These are phyloP conservation scores for Quercus variabilis DNA, from an alignment of 306 rosid genomes.

Conservation along the genomic window DNA sequence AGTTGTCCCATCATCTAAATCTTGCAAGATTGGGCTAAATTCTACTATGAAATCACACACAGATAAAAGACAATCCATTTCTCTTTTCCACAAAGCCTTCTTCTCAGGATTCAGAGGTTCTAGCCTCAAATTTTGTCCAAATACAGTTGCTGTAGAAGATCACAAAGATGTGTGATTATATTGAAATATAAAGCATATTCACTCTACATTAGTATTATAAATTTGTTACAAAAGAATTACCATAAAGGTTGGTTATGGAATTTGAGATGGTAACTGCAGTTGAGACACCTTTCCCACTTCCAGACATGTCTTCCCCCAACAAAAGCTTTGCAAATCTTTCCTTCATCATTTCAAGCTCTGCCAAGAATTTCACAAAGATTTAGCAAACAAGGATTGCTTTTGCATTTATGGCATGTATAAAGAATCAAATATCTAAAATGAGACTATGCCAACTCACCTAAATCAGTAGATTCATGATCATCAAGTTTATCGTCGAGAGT, in stretches of 20 bases:
- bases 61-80: constrained; percentile 83
- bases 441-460: constrained; percentile 45
- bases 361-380: constrained; percentile 6
- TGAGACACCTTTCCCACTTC: constrained; percentile 93
- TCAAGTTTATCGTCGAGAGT: constrained; percentile 38
- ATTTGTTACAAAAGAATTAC: constrained; percentile 29
- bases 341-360: constrained; percentile 81
- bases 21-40: constrained; percentile 63
- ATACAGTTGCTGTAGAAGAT: constrained; percentile 68
- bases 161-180: constrained; percentile 1
- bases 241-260: constrained; percentile 90
- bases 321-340: constrained; percentile 90
- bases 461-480: constrained; percentile 49
- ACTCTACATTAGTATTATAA: not conserved
- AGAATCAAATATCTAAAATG: not conserved
- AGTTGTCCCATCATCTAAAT: constrained; percentile 60
- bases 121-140: constrained; percentile 80
- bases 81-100: constrained; percentile 95
- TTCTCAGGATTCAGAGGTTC: constrained; percentile 83
- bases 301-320: constrained; percentile 97
- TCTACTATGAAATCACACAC: constrained; percentile 96
- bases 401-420: not conserved
- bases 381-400: not conserved
- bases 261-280: constrained; percentile 96
- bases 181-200: not conserved